phyloP scores from a whole-genome alignment of 108 stramenopile genomes.

The Cylindrotheca closterium region DNA sequence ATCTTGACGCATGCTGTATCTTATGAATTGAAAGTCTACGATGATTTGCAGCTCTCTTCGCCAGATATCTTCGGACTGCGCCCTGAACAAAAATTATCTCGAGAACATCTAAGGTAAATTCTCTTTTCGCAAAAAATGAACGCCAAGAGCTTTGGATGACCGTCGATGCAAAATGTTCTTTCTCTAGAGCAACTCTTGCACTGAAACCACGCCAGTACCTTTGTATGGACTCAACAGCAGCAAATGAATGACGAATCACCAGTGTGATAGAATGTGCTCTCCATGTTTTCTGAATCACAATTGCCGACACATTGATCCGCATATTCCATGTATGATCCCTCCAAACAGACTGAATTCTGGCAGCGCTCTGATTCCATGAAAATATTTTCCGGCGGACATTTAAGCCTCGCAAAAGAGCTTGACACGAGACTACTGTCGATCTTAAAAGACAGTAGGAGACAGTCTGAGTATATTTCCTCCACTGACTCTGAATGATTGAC shows the following conservation, averaged over 20 bases:
- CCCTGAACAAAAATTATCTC: constrained; percentile 45
- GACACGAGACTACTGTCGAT: constrained; percentile 12
- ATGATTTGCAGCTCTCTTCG: constrained; percentile 3
- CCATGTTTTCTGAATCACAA: constrained; percentile 8
- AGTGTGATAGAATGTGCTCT: neutral
- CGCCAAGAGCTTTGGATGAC: constrained; percentile 23
- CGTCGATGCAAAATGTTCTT: constrained; percentile 2
- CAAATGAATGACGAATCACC: constrained; percentile 4
- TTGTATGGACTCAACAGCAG: constrained; percentile 13
- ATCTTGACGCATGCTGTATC: constrained; percentile 5
- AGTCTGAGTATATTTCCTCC: constrained; percentile 21
- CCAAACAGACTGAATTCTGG: neutral
- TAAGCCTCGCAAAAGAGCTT: constrained; percentile 26
- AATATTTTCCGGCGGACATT: constrained; percentile 8
- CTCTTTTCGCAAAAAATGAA: constrained; percentile 14
- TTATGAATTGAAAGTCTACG: neutral
- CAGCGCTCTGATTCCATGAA: neutral
- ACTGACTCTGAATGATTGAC: constrained; percentile 32
- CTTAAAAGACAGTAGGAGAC: constrained; percentile 1
- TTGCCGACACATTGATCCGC: neutral
- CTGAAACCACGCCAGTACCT: constrained; percentile 6
- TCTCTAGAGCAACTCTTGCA: constrained; percentile 2
- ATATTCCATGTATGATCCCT: neutral
- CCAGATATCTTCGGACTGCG: constrained; percentile 31
- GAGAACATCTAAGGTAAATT: constrained; percentile 31